phyloP scores from a whole-genome alignment of 2,329 filamentous ascomycete species.

The Colletotrichum kahawae region DNA sequence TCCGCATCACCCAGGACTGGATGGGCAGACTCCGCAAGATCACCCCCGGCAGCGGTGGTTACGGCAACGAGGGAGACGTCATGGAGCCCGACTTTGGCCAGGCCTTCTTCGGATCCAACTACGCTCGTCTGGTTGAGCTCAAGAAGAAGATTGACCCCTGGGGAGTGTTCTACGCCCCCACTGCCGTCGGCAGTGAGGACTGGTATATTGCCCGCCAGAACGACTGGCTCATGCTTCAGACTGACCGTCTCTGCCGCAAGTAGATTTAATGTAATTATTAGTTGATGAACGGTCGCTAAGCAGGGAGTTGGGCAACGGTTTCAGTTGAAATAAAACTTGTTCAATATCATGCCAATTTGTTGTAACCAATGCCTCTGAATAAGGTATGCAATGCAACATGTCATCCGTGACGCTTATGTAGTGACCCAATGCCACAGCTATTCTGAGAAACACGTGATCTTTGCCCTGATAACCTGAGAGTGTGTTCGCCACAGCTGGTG shows the following conservation, averaged over 20 bases:
- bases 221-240: constrained; percentile 21
- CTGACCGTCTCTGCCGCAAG: constrained; percentile 11
- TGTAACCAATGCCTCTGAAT: too few relatives aligned
- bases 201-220: constrained; percentile 25
- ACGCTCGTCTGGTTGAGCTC: constrained; percentile 28
- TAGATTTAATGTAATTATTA: neutral
- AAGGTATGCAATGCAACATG: too few relatives aligned
- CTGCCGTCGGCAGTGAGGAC: constrained; percentile 32
- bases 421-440: too few relatives aligned
- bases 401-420: too few relatives aligned
- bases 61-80: constrained; percentile 36
- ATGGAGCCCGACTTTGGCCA: constrained; percentile 34
- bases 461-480: too few relatives aligned
- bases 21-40: constrained; percentile 33
- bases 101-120: constrained; percentile 35
- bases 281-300: neutral
- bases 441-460: too few relatives aligned
- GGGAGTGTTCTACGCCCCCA: constrained; percentile 32
- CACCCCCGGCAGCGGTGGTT: constrained; percentile 28
- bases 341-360: too few relatives aligned
- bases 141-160: constrained; percentile 36
- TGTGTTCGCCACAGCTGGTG: too few relatives aligned
- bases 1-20: constrained; percentile 34
- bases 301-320: neutral
- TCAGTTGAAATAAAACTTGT: neutral